Evolutionary conservation across 768 basidiomycete genomes (phyloP).

Genomic region (Porphyrellus cyaneotinctus): DNA sequence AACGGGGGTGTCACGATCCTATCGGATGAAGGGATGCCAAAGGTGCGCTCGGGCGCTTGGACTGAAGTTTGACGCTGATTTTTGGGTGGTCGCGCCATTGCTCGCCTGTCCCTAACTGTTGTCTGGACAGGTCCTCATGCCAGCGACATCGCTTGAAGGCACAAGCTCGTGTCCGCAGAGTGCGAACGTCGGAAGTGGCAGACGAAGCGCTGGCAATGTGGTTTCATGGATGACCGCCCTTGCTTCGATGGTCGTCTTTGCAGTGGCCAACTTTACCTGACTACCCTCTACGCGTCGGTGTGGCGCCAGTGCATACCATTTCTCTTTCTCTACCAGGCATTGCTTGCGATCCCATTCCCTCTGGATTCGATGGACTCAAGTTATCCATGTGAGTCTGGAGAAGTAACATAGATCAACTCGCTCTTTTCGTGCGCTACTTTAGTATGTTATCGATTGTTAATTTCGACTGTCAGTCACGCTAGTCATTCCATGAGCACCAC

Average conservation of each 20-base stretch:
- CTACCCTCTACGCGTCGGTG: background rate
- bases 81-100: background rate
- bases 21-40: conserved; percentile 45
- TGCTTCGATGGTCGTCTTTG: conserved; percentile 3
- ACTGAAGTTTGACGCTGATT: background rate
- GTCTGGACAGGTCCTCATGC: conserved; percentile 33
- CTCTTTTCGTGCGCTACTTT: background rate
- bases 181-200: conserved; percentile 1
- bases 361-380: background rate
- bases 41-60: conserved; percentile 24
- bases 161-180: conserved; percentile 20
- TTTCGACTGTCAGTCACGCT: background rate
- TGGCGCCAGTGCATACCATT: background rate
- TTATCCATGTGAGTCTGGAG: background rate
- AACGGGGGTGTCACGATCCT: conserved; percentile 40
- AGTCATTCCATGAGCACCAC: too few species aligned
- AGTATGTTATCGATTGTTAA: conserved; percentile 4
- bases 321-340: background rate
- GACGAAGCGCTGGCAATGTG: background rate
- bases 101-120: background rate
- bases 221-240: conserved; percentile 8
- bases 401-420: background rate
- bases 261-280: conserved; percentile 3
- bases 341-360: background rate
- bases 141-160: conserved; percentile 25